Evolutionary conservation across 164 flowering plant species (phyloP), one percentile per base, ranked within the genome.

Genomic region (Protea cynaroides): DNA sequence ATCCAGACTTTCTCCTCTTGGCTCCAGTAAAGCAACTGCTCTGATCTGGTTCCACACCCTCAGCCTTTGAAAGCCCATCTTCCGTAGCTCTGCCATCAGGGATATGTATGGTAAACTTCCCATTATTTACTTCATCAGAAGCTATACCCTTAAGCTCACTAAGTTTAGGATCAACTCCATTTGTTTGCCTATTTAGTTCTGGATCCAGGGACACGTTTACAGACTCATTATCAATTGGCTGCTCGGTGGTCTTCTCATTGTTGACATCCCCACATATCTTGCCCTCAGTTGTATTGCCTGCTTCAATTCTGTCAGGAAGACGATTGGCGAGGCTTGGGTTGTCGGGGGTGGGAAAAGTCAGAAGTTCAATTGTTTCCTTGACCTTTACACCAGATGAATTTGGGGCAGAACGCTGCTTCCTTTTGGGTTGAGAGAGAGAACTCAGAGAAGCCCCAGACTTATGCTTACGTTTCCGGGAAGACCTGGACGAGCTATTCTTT

Each of bases 1-100:
- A 78, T 71, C 96, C 92, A 62, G 97, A 86, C 74, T 90, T 90
- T 71, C 97, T 83, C 74, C 75, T 84, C 68, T 74, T 87, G 50
- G 96, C 84, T 51, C 98, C 97, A 23, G 72, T 86, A 46, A 78
- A 67, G 22, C 84, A 88, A 78, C 68, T 68, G 40, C 58, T 65
- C 51, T 71, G 84, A 70, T 43, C 78, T n/a, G 71, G 67, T 56
- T 80, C 82, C 19, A 36, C 57, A 47, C 46, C 61, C 47, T 69
- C 78, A 63, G 21, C 59, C 56, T 72, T 78, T 36, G 75, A 53
- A 34, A 63, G 58, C 63, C 78, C 81, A 65, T 75, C 78, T 64
- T 75, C 81, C n/a, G 67, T 54, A 63, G 56, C 56, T 63, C 65
- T 56, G 43, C 64, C 46, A 53, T 79, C 83, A 60, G 77, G 82